Evolutionary conservation across 2,329 filamentous ascomycete genomes (phyloP), one percentile per base, ranked within the genome.

Genomic region (Ceratocystis cacaofunesta): DNA sequence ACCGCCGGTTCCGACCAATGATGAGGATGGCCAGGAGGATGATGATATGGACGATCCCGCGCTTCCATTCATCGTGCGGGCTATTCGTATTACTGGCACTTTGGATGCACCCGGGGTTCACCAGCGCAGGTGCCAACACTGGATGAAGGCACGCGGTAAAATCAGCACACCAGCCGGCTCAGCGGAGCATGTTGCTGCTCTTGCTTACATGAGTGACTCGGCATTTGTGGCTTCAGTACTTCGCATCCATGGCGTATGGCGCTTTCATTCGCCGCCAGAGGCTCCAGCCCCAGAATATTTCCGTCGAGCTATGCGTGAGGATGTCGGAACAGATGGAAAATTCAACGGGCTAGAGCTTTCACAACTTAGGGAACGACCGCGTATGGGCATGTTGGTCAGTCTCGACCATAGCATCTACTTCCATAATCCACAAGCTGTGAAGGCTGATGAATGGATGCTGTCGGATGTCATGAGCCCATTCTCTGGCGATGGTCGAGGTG

Each of bases 191-290:
- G 79, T 96, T 44, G 87, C 84, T 46, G 94, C 94, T 7, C 80
- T 99, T 68, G 92, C 92, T 28, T 99, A 97, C 77, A 89, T 97
- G 78, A 90, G 86, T 30, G 92, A 97, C 76, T 88, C 83, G 72
- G 94, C 89, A 77, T 97, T 99, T 76, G 92, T 97, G 74, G 92
- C 89, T 48, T 96, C 92, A 1, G 84, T 96, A 6, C 80, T 86
- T 32, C 84, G 90, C 22, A 86, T 92, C 65, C 92, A 96, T 75
- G 82, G 84, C 66, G 80, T 96, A 44, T 92, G 88, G 82, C 81
- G 89, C 15, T 90, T 89, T 73, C 83, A 82, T 0, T 81, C 79
- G 61, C 68, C 77, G 12, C 79, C 79, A 1, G 75, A 80, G 65
- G 63, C 61, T n/a, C 63, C 68, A 12, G 63, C 61, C 22, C 63